phyloP scores from a whole-genome alignment of 305 asterid genomes.

The Stenogyne calaminthoides region DNA sequence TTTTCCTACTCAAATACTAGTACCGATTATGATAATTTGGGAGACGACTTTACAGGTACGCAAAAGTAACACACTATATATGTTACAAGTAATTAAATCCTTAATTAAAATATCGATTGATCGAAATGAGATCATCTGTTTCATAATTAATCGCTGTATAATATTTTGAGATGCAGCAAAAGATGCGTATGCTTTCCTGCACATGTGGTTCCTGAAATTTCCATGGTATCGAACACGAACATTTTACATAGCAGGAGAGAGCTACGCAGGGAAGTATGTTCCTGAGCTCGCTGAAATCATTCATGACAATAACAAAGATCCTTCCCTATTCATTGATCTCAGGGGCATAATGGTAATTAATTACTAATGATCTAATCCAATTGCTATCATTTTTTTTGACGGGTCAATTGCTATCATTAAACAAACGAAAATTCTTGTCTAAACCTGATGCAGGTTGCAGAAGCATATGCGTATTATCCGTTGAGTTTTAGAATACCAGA shows the following conservation, averaged over 20 bases:
- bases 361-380: background rate
- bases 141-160: too few species aligned
- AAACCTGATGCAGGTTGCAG: too few species aligned
- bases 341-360: conserved; percentile 77
- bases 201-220: conserved; percentile 85
- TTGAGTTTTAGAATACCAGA: too few species aligned
- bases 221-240: conserved; percentile 61
- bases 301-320: conserved; percentile 64
- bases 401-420: too few species aligned
- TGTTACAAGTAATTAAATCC: too few species aligned
- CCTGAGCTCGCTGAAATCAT: conserved; percentile 92
- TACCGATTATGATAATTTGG: conserved; percentile 67
- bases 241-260: conserved; percentile 90
- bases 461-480: too few species aligned
- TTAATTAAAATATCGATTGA: too few species aligned
- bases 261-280: conserved; percentile 90
- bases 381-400: too few species aligned
- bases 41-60: conserved; percentile 81
- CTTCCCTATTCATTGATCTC: conserved; percentile 73
- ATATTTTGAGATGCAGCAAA: conserved; percentile 49
- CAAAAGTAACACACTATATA: conserved; percentile 11
- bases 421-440: too few species aligned
- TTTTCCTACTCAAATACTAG: conserved; percentile 83
- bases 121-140: too few species aligned
- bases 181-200: conserved; percentile 82